Conservation (phyloP, 139 green algal species). For the Chlorella sp. region DNA sequence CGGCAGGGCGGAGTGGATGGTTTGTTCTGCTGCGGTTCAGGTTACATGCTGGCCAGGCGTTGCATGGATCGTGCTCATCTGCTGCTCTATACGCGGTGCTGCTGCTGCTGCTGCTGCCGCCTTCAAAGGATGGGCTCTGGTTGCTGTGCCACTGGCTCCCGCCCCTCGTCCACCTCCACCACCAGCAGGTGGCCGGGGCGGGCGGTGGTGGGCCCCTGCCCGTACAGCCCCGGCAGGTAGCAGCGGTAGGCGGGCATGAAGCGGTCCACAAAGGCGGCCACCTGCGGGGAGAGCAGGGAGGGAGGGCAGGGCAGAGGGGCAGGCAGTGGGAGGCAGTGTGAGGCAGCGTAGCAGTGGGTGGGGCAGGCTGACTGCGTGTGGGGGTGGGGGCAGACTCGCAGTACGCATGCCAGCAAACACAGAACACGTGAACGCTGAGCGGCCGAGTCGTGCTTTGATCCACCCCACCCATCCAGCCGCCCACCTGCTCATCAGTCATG, state of each 20-base stretch:
- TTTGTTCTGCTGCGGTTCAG: too few species aligned
- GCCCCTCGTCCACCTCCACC: constrained; percentile 78
- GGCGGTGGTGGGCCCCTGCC: constrained; percentile 79
- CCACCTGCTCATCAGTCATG: constrained; percentile 91
- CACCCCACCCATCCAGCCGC: background rate
- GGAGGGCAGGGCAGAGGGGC: too few species aligned
- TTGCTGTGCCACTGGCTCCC: constrained; percentile 65
- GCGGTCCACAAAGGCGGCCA: constrained; percentile 91
- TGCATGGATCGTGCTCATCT: background rate
- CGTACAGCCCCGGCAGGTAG: constrained; percentile 92
- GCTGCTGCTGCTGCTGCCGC: background rate
- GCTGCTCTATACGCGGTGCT: background rate
- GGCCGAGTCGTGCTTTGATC: too few species aligned
- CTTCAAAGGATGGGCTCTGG: constrained; percentile 47
- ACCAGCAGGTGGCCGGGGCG: constrained; percentile 66
- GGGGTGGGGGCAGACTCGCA: too few species aligned
- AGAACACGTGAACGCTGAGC: too few species aligned
- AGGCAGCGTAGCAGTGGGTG: too few species aligned
- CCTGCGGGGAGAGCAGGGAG: constrained; percentile 42
- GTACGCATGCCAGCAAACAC: too few species aligned
- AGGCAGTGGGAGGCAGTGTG: too few species aligned
- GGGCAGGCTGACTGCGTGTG: too few species aligned
- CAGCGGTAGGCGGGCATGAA: constrained; percentile 97
- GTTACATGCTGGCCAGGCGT: too few species aligned
- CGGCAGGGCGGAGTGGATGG: too few species aligned